Evolutionary conservation across 2,329 filamentous ascomycete species (phyloP).

Genomic region (Penicillium thymicola): DNA sequence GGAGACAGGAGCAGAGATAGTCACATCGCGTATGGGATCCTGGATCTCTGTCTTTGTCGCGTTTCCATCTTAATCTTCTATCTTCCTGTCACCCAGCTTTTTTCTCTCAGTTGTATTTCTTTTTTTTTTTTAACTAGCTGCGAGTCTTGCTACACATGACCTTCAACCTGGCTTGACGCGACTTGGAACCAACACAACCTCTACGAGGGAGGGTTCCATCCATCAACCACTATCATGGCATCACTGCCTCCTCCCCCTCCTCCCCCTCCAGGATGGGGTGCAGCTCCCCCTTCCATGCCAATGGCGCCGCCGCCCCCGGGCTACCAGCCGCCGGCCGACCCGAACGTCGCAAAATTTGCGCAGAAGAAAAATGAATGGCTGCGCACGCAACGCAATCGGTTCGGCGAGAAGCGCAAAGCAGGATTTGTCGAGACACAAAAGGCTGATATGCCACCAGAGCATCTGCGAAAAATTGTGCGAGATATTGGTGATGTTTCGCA

Average conservation of each 20-base stretch:
- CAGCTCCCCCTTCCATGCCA: slow-evolving; percentile 52
- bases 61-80: slow-evolving; percentile 9
- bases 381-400: slow-evolving; percentile 82
- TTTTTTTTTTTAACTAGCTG: slow-evolving; percentile 1
- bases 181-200: slow-evolving; percentile 27
- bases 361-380: slow-evolving; percentile 99
- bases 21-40: slow-evolving; percentile 12
- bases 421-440: slow-evolving; percentile 98
- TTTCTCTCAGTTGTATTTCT: neutral
- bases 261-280: slow-evolving; percentile 66
- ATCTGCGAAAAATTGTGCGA: slow-evolving; percentile 95
- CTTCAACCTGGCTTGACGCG: slow-evolving; percentile 35
- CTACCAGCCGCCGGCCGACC: slow-evolving; percentile 74
- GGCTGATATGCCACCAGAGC: slow-evolving; percentile 96
- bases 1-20: slow-evolving; percentile 22
- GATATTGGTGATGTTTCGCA: slow-evolving; percentile 99
- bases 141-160: slow-evolving; percentile 15
- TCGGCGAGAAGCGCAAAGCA: slow-evolving; percentile 93
- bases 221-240: slow-evolving; percentile 48
- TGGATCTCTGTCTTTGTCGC: slow-evolving; percentile 13
- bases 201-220: slow-evolving; percentile 26
- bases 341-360: slow-evolving; percentile 87
- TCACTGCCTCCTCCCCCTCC: slow-evolving; percentile 64
- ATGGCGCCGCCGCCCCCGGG: slow-evolving; percentile 77
- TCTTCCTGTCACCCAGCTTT: neutral